Conservation (phyloP, 176 grass and related monocot species). For the Guadua angustifolia region DNA sequence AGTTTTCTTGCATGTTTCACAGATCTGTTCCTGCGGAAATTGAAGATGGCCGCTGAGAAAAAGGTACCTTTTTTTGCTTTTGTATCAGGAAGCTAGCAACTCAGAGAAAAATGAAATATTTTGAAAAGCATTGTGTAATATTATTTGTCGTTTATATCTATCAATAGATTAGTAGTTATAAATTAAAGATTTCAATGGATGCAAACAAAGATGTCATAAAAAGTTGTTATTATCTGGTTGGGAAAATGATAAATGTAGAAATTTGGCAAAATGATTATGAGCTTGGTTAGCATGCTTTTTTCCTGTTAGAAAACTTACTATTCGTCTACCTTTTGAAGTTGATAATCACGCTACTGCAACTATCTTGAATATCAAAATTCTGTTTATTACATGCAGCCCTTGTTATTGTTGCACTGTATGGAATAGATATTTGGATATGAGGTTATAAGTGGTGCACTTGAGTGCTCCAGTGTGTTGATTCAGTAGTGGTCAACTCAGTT, state of each 20-base stretch:
- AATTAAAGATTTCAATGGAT: neutral
- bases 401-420: neutral
- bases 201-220: neutral
- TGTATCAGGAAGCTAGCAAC: neutral
- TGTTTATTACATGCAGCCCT: neutral
- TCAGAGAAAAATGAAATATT: neutral
- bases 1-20: constrained; percentile 37
- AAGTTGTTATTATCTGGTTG: neutral
- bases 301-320: neutral
- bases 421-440: neutral
- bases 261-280: neutral
- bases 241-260: neutral
- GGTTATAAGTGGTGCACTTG: neutral
- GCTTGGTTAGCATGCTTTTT: neutral
- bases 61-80: constrained; percentile 59
- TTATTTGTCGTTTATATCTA: neutral
- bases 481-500: neutral
- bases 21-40: constrained; percentile 73
- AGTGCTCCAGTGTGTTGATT: neutral
- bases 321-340: neutral
- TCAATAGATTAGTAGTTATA: neutral
- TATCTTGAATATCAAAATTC: constrained; percentile 5
- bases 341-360: neutral
- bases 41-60: constrained; percentile 76
- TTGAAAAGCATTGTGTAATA: neutral